These are phyloP conservation scores for Microsporum canis DNA, from an alignment of 2,329 filamentous ascomycete species.

Conservation along the genomic window DNA sequence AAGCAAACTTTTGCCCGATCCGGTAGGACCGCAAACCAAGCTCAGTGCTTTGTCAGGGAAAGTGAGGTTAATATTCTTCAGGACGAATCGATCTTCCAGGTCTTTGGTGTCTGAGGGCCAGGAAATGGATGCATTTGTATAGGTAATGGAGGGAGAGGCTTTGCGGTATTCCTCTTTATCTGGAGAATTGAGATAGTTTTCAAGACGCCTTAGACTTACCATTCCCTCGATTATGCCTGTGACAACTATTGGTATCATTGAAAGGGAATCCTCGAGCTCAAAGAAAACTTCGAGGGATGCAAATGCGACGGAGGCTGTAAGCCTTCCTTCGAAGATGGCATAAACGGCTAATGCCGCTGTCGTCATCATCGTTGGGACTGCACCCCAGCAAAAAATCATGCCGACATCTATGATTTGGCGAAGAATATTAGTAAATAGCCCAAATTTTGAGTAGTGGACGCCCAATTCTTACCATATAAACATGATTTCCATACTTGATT, in stretches of 20 bases:
- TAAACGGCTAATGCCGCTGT: conserved; percentile 60
- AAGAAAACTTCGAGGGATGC: conserved; percentile 39
- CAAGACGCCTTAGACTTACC: conserved; percentile 2
- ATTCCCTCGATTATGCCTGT: background rate
- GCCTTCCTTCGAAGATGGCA: conserved; percentile 48
- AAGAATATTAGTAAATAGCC: conserved; percentile 48
- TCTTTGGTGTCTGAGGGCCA: conserved; percentile 18
- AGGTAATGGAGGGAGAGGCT: background rate
- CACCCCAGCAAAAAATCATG: conserved; percentile 44
- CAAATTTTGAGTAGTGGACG: too few relatives aligned
- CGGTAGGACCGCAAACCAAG: conserved; percentile 3
- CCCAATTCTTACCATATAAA: background rate
- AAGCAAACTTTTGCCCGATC: conserved; percentile 5
- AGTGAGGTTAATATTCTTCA: conserved; percentile 1
- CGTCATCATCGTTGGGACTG: conserved; percentile 60
- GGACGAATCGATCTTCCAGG: background rate
- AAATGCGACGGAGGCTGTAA: conserved; percentile 65
- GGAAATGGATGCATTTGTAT: background rate
- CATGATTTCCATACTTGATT: background rate
- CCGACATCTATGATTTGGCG: conserved; percentile 38
- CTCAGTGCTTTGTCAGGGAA: background rate
- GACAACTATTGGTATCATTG: conserved; percentile 1
- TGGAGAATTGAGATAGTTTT: conserved; percentile 1
- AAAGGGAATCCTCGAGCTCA: background rate
- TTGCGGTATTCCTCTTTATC: conserved; percentile 1